A percentile compares a stretch with the other conserved stretches of the same genome.
Evolutionary conservation across 2,329 filamentous ascomycete species (phyloP).

Genomic region (Elsinoe ampelina): DNA sequence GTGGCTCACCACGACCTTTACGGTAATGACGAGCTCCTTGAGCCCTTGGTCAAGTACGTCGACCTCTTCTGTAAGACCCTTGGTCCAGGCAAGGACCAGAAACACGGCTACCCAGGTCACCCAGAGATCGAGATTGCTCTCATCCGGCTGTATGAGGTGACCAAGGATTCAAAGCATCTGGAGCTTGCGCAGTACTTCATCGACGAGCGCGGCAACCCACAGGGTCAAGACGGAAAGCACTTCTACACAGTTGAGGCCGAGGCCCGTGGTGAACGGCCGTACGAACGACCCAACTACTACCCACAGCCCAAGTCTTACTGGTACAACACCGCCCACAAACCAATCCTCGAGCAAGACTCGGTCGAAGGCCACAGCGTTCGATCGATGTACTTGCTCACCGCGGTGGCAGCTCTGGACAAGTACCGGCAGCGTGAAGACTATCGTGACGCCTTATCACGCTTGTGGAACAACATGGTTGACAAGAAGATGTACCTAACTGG

Average conservation of each 20-base stretch:
- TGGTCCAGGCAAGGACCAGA: constrained; percentile 41
- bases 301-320: constrained; percentile 34
- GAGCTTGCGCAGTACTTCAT: constrained; percentile 49
- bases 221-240: constrained; percentile 40
- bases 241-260: constrained; percentile 49
- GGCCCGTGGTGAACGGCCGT: constrained; percentile 41
- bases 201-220: constrained; percentile 47
- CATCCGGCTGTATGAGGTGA: constrained; percentile 37
- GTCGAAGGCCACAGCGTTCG: constrained; percentile 53
- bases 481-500: constrained; percentile 56
- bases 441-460: constrained; percentile 33
- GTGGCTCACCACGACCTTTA: constrained; percentile 48
- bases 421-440: constrained; percentile 26
- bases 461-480: constrained; percentile 54
- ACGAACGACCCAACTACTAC: constrained; percentile 41
- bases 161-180: constrained; percentile 31
- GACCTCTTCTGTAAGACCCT: constrained; percentile 44
- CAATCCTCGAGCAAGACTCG: constrained; percentile 44
- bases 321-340: constrained; percentile 50
- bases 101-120: constrained; percentile 53
- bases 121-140: constrained; percentile 46
- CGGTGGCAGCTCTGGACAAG: constrained; percentile 46
- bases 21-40: constrained; percentile 43
- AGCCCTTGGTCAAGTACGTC: constrained; percentile 47
- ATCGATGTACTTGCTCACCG: constrained; percentile 52